Conservation (phyloP, 1,284 basidiomycete genomes). For the Microbotryum silenes-acaulis region DNA sequence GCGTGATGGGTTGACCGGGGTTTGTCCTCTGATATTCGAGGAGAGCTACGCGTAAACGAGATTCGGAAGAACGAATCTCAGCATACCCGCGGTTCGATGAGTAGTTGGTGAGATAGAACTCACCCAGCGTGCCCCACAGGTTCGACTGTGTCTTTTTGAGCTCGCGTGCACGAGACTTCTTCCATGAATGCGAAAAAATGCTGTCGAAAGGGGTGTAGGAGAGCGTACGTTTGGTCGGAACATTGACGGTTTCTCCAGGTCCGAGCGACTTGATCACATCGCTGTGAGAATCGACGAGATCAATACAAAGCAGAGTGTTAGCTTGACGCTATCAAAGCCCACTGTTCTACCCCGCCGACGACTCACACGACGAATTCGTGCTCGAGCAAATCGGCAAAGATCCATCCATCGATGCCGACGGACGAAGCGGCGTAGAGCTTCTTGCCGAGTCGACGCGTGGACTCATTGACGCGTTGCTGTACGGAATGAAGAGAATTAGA, state of each 20-base stretch:
- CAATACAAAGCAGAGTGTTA: neutral
- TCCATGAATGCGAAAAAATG: conserved; percentile 53
- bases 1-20: too few species aligned
- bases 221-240: conserved; percentile 57
- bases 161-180: conserved; percentile 57
- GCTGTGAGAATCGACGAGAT: conserved; percentile 40
- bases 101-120: conserved; percentile 28
- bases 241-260: conserved; percentile 48
- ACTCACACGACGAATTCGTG: conserved; percentile 79
- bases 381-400: conserved; percentile 81
- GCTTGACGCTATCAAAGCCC: neutral
- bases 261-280: conserved; percentile 38
- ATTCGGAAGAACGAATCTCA: too few species aligned
- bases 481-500: neutral
- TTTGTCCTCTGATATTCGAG: too few species aligned
- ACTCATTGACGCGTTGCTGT: conserved; percentile 67
- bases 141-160: conserved; percentile 62
- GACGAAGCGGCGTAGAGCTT: conserved; percentile 82
- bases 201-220: conserved; percentile 57
- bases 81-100: neutral
- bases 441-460: conserved; percentile 60
- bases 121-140: conserved; percentile 65
- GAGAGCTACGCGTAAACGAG: too few species aligned
- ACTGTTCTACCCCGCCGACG: conserved; percentile 1
- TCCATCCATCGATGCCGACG: conserved; percentile 86